Evolutionary conservation across 441 rosid species (phyloP), one percentile per base, ranked within the genome.

Genomic region (Mallotus japonicus): DNA sequence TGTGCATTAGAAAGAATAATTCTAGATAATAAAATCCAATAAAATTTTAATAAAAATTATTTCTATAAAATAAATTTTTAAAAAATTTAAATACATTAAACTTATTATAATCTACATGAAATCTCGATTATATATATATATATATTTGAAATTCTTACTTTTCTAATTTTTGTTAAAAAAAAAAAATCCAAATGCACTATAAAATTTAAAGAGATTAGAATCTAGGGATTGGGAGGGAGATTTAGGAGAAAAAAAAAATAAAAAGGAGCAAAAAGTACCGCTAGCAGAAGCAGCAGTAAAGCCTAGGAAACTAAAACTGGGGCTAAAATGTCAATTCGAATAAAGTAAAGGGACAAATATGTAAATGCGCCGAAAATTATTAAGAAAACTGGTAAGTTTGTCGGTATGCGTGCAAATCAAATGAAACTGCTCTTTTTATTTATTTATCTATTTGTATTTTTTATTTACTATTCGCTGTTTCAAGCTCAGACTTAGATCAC

Each of bases 341-440:
- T 19, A 40, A 82, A 67, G 5, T 53, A 55, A 17, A 82, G 90
- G 93, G 91, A 74, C 57, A 82, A 40, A 0, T 24, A 62, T 49
- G 97, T 88, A 83, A 91, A 82, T 81, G 71, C 74, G 63, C 70
- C 72, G 74, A 62, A 50, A 55, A 62, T 65, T 62, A 74, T 73
- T 77, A 81, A 87, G 65, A 77, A 80, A 77, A 77, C 82, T 70
- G 71, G 65, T 72, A 69, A 75, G 80, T 80, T 87, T 91, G 95
- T 92, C 97, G 97, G 90, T 67, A 74, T 88, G 90, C 90, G 92
- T 85, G 90, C 90, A 81, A 82, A 56, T 19, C 32, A 56, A 73
- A 77, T 85, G 83, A 77, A 63, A 77, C 81, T 72, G 71, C 32
- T 37, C 67, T 64, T 54, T 79, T 76, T 78, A 60, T 70, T 16